These are phyloP conservation scores for Curvularia sp. DNA, from an alignment of 2,329 filamentous ascomycete genomes.

Conservation along the genomic window DNA sequence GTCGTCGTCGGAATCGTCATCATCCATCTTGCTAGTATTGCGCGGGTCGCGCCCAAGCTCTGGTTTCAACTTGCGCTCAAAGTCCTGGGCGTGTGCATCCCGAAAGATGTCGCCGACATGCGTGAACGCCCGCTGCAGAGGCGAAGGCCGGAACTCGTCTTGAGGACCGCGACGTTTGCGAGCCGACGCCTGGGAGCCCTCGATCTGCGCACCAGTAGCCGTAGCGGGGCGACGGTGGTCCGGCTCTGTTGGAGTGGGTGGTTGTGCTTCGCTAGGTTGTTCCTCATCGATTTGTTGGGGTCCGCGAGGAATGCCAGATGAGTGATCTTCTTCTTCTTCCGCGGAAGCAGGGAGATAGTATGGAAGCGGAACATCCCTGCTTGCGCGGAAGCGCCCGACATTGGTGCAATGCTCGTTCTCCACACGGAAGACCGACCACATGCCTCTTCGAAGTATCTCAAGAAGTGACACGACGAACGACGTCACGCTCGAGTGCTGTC, in stretches of 20 bases:
- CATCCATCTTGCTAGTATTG: conserved; percentile 42
- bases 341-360: conserved; percentile 62
- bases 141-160: conserved; percentile 37
- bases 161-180: conserved; percentile 31
- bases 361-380: conserved; percentile 83
- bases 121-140: conserved; percentile 54
- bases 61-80: conserved; percentile 75
- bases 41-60: conserved; percentile 47
- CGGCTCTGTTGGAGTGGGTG: conserved; percentile 2
- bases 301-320: conserved; percentile 13
- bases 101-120: conserved; percentile 74
- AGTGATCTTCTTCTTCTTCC: conserved; percentile 15
- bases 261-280: conserved; percentile 24
- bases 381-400: conserved; percentile 87
- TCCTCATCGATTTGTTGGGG: conserved; percentile 40
- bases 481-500: conserved; percentile 82
- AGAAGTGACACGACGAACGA: conserved; percentile 80
- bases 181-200: conserved; percentile 19
- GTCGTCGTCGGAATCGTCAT: conserved; percentile 31
- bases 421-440: conserved; percentile 93
- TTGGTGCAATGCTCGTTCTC: conserved; percentile 93
- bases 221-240: conserved; percentile 25
- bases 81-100: conserved; percentile 87
- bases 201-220: conserved; percentile 26
- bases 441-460: conserved; percentile 82